Evolutionary conservation across 2,329 filamentous ascomycete genomes (phyloP).

Genomic region (Neofusicoccum ribis): DNA sequence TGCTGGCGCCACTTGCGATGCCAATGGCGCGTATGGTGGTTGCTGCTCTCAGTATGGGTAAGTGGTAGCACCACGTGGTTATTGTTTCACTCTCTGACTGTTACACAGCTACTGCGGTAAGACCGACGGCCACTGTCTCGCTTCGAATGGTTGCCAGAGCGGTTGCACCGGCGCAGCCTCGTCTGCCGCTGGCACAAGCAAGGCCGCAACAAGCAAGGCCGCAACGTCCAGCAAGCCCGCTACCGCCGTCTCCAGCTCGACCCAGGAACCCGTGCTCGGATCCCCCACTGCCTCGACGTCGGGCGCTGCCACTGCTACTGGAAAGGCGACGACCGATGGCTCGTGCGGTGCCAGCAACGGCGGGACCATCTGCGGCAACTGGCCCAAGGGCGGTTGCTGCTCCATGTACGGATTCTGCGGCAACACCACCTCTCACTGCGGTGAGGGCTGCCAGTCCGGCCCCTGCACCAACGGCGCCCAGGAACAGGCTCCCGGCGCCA

Average conservation of each 20-base stretch:
- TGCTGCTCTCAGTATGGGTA: slow-evolving; percentile 28
- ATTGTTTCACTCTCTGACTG: slow-evolving; percentile 9
- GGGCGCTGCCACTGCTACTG: slow-evolving; percentile 23
- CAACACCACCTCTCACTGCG: slow-evolving; percentile 53
- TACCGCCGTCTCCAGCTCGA: not conserved
- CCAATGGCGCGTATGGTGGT: slow-evolving; percentile 24
- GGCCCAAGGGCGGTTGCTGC: slow-evolving; percentile 55
- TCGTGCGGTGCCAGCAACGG: slow-evolving; percentile 54
- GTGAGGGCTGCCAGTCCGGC: slow-evolving; percentile 58
- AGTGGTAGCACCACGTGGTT: slow-evolving; percentile 19
- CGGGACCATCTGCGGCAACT: slow-evolving; percentile 54
- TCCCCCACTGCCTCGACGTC: slow-evolving; percentile 28
- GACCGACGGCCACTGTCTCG: slow-evolving; percentile 39
- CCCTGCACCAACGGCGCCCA: slow-evolving; percentile 47
- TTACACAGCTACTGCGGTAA: slow-evolving; percentile 36
- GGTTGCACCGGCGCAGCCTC: slow-evolving; percentile 34
- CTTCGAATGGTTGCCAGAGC: slow-evolving; percentile 41
- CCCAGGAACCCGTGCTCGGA: slow-evolving; percentile 37
- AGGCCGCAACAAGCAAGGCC: slow-evolving; percentile 31
- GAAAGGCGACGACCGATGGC: slow-evolving; percentile 50
- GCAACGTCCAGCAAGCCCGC: slow-evolving; percentile 24
- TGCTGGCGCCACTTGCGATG: slow-evolving; percentile 27
- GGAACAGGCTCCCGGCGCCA: slow-evolving; percentile 43
- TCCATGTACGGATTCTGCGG: slow-evolving; percentile 60
- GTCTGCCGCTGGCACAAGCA: slow-evolving; percentile 26